Conservation (phyloP, 176 grass and related monocot genomes). For the Saccharum officinarum region DNA sequence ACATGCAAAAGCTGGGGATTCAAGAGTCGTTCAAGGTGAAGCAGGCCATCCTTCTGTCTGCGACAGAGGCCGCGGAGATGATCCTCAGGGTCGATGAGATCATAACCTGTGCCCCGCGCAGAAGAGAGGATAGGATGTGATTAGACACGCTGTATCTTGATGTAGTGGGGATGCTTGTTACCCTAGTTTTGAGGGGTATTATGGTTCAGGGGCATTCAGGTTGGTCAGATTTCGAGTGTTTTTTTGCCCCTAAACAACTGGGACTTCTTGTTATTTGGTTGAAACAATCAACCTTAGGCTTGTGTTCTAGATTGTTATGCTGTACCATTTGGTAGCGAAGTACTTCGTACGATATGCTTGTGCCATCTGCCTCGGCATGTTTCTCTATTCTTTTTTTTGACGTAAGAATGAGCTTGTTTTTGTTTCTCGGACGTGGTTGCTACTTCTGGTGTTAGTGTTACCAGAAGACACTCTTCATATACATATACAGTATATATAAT, state of each 20-base stretch:
- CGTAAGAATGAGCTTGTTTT: background rate
- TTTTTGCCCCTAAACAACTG: background rate
- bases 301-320: background rate
- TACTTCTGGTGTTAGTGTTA: background rate
- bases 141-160: background rate
- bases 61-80: conserved; percentile 44
- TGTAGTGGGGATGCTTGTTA: background rate
- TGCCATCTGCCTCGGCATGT: background rate
- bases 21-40: conserved; percentile 59
- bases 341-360: background rate
- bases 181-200: background rate
- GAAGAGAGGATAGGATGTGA: conserved; percentile 57
- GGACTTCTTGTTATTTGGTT: conserved; percentile 25
- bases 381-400: background rate
- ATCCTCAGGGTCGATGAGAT: conserved; percentile 57
- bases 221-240: background rate
- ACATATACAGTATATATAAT: background rate
- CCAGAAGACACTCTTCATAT: background rate
- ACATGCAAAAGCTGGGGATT: conserved; percentile 55
- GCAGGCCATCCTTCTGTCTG: conserved; percentile 44
- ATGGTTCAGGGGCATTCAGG: background rate
- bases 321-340: background rate
- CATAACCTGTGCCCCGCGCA: conserved; percentile 37
- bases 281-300: background rate
- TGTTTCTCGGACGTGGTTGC: background rate